These are phyloP conservation scores for Dipodascus geniculatus DNA, from an alignment of 805 yeast species.

Conservation along the genomic window DNA sequence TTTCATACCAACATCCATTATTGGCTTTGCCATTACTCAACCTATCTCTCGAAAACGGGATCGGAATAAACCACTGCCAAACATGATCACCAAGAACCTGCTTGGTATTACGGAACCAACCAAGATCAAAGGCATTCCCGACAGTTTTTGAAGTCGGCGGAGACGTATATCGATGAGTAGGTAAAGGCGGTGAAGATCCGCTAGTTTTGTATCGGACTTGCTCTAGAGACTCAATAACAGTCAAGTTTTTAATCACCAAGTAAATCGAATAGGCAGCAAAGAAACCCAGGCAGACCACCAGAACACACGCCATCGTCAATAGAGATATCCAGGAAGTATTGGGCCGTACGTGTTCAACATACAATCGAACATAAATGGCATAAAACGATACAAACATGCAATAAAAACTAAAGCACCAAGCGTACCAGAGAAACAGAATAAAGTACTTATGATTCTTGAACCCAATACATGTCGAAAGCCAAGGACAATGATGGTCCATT, in stretches of 20 bases:
- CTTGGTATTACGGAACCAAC: conserved; percentile 48
- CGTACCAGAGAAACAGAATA: conserved; percentile 55
- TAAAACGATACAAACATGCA: conserved; percentile 30
- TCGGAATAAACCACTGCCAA: conserved; percentile 65
- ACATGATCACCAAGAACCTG: conserved; percentile 61
- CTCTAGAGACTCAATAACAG: conserved; percentile 66
- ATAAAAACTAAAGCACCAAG: conserved; percentile 35
- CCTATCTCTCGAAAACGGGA: conserved; percentile 14
- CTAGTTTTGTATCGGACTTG: conserved; percentile 24
- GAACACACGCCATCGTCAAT: conserved; percentile 39
- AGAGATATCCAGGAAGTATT: conserved; percentile 37
- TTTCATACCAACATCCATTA: conserved; percentile 1
- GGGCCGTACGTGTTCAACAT: not conserved
- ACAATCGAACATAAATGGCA: conserved; percentile 5
- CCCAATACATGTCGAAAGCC: conserved; percentile 89
- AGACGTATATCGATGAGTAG: conserved; percentile 28
- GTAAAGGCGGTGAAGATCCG: conserved; percentile 18
- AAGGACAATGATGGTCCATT: conserved; percentile 71
- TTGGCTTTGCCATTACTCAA: not conserved
- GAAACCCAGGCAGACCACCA: conserved; percentile 43
- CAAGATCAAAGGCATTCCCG: conserved; percentile 72
- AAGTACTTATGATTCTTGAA: conserved; percentile 70
- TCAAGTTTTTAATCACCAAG: conserved; percentile 36
- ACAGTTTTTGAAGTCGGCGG: conserved; percentile 33
- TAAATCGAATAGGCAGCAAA: conserved; percentile 41